Percentiles rank a stretch among this genome's conserved stretches.
phyloP scores from a whole-genome alignment of 2,329 filamentous ascomycete species.

The Scorias spongiosa region DNA sequence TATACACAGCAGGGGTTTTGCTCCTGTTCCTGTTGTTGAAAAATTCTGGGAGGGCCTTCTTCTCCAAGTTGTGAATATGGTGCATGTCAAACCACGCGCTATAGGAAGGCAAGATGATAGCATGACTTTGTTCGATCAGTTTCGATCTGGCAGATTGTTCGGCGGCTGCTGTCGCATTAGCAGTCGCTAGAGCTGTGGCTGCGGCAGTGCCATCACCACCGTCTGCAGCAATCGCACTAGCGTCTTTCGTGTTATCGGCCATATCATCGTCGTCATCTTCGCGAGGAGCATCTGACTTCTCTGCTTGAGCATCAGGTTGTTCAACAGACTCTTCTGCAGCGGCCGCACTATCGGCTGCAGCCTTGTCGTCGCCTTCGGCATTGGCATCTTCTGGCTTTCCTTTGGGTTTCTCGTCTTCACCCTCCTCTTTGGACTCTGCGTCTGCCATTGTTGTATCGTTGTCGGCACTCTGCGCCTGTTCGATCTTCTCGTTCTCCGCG shows the following conservation, averaged over 20 bases:
- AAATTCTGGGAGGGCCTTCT: slow-evolving; percentile 90
- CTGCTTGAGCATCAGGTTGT: slow-evolving; percentile 22
- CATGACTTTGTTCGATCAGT: slow-evolving; percentile 81
- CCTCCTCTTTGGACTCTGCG: slow-evolving; percentile 5
- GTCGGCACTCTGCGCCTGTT: slow-evolving; percentile 13
- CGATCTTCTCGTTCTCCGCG: slow-evolving; percentile 19
- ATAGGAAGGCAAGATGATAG: slow-evolving; percentile 93
- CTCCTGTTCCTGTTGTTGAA: slow-evolving; percentile 97
- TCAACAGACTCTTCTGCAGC: slow-evolving; percentile 19
- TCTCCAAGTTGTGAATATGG: slow-evolving; percentile 75
- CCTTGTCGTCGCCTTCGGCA: slow-evolving; percentile 1
- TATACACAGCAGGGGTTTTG: slow-evolving; percentile 94
- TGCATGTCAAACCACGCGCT: slow-evolving; percentile 99
- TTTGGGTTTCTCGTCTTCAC: slow-evolving; percentile 8
- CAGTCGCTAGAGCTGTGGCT: slow-evolving; percentile 10
- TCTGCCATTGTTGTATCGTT: slow-evolving; percentile 21
- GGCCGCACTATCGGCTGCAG: slow-evolving; percentile 2
- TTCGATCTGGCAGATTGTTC: slow-evolving; percentile 84
- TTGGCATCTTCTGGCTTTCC: slow-evolving; percentile 6
- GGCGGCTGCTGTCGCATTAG: slow-evolving; percentile 63
- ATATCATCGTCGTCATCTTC: slow-evolving; percentile 25
- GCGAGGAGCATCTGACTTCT: slow-evolving; percentile 16
- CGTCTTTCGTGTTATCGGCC: slow-evolving; percentile 42
- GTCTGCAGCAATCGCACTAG: slow-evolving; percentile 2
- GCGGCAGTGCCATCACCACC: slow-evolving; percentile 11